Percentiles rank a stretch among this genome's conserved stretches.
These are phyloP conservation scores for Saitozyma sp. DNA, from an alignment of 768 basidiomycete species.

Conservation along the genomic window DNA sequence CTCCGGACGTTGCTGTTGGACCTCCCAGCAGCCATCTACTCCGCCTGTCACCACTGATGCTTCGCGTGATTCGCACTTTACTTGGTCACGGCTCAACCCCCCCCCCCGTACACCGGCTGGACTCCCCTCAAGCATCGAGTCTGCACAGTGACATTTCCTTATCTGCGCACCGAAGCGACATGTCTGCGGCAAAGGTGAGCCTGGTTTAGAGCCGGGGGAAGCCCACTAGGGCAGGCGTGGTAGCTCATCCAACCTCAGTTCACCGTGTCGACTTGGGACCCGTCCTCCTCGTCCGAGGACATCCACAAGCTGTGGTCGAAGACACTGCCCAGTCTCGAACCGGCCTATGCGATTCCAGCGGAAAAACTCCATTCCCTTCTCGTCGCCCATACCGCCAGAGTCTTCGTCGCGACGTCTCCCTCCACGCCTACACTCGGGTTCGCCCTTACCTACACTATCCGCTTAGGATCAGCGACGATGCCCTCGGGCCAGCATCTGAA, in stretches of 20 bases:
- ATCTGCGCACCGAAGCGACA: background rate
- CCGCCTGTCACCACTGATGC: too few species aligned
- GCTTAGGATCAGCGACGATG: background rate
- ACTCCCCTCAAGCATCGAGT: background rate
- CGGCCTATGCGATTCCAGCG: constrained; percentile 1
- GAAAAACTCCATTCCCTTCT: constrained; percentile 4
- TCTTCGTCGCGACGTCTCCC: constrained; percentile 1
- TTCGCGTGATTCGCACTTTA: too few species aligned
- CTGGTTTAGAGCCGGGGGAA: background rate
- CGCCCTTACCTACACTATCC: constrained; percentile 5
- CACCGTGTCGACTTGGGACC: background rate
- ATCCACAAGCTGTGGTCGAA: background rate
- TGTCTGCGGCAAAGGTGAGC: background rate
- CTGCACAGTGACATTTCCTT: background rate
- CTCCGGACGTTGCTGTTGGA: too few species aligned
- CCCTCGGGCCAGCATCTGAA: constrained; percentile 10
- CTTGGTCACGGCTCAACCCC: too few species aligned
- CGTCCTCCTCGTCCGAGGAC: background rate
- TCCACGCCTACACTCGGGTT: constrained; percentile 2
- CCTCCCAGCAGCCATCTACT: too few species aligned
- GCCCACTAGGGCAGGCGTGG: background rate
- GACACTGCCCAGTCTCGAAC: background rate
- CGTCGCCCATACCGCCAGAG: background rate
- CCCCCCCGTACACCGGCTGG: too few species aligned
- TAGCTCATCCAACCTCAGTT: background rate